Evolutionary conservation across 805 yeast species (phyloP), one percentile per base, ranked within the genome.

Genomic region (Dipodascus albidus): DNA sequence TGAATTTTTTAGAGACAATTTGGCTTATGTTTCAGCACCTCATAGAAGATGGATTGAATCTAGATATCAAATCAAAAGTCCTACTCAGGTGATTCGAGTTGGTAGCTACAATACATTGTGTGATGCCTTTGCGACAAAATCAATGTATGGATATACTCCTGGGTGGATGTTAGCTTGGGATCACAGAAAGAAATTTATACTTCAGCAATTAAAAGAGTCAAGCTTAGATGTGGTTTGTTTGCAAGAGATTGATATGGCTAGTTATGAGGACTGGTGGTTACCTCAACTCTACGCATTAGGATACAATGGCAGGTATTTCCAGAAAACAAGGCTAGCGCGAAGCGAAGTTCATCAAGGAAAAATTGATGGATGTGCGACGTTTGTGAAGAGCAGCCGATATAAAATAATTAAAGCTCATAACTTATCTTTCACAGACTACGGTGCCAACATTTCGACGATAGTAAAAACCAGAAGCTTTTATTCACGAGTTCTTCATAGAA

Each of bases 81-180:
- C 33, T 22, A 21, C 17, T 11, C 47, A 2, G 33, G 33, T 27
- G 6, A 11, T 27, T 6, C 33, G 33, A 27, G 33, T 27, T 6
- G 33, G 33, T 11, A 27, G 33, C 23, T 87, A 86, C 69, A 87
- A 87, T 67, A 84, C 89, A 2, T 72, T 87, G 65, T 88, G 96
- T 67, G 96, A 87, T 64, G 93, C 86, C 67, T 88, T 87, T 70
- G 95, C 96, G 2, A 86, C 95, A 3, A 74, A 87, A 24, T 83
- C 81, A 64, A 76, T 87, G 84, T 87, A 84, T 68, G 86, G 82
- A 65, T 87, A 83, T 62, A 86, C 96, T 0, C 96, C 95, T 22
- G 78, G 89, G 0, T 88, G 96, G 96, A 96, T 95, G 1, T 73
- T 87, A 57, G 79, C 80, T 55, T 87, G 95, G 95, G 86, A 85